A percentile compares a stretch with the other conserved stretches of the same genome.
phyloP scores from a whole-genome alignment of 1,284 basidiomycete genomes.

The Vanrija sp. region DNA sequence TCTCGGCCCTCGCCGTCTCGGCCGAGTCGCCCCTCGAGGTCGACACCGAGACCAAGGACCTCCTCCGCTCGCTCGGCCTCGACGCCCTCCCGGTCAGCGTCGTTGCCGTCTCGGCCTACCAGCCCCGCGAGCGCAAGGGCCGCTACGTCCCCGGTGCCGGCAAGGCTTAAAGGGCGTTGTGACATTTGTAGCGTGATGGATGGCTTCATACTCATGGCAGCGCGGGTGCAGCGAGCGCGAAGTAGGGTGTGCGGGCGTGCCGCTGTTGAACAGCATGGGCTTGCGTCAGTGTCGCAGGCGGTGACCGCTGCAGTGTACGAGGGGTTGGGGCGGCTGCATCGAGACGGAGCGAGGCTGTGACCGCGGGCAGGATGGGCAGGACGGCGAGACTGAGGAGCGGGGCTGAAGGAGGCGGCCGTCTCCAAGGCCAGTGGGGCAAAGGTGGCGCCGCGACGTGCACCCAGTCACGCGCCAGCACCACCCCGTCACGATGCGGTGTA shows the following conservation, averaged over 20 bases:
- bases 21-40: constrained; percentile 69
- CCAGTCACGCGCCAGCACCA: no score
- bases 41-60: constrained; percentile 88
- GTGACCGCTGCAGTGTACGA: no score
- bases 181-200: constrained; percentile 5
- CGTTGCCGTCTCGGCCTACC: constrained; percentile 59
- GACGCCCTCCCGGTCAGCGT: constrained; percentile 75
- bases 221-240: background rate
- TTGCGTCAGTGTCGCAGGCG: no score
- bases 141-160: constrained; percentile 80
- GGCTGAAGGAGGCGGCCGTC: no score
- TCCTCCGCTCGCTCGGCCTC: constrained; percentile 85
- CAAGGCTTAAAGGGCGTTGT: constrained; percentile 14
- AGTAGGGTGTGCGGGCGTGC: background rate
- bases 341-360: no score
- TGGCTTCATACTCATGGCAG: background rate
- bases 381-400: no score
- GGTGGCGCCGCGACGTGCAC: no score
- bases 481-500: no score
- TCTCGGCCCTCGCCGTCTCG: constrained; percentile 83
- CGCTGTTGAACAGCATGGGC: no score
- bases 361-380: no score
- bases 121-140: constrained; percentile 68
- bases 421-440: no score
- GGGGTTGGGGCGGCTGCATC: no score